Evolutionary conservation across 352 stramenopile species (phyloP).

Genomic region (Phytophthora crassamura): DNA sequence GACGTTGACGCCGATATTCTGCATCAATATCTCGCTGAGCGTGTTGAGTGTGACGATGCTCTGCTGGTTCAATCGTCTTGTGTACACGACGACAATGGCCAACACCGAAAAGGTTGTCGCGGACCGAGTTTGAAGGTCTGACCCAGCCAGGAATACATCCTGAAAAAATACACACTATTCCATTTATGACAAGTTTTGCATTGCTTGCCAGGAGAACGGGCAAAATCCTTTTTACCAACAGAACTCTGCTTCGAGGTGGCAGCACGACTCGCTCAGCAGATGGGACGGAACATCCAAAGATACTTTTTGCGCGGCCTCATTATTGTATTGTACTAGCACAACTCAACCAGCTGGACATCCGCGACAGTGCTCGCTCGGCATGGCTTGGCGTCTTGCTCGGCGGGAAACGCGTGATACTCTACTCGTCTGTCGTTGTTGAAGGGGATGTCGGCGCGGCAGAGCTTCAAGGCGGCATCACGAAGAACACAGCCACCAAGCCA

Average conservation of each 20-base stretch:
- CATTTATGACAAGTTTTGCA: background rate
- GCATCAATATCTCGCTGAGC: constrained; percentile 67
- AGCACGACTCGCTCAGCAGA: no score
- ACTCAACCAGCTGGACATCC: no score
- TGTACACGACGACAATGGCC: constrained; percentile 43
- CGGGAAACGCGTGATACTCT: background rate
- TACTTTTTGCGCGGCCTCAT: no score
- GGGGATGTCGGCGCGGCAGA: constrained; percentile 13
- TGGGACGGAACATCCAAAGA: constrained; percentile 30
- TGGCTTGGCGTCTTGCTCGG: background rate
- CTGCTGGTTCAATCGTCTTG: constrained; percentile 68
- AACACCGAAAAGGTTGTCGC: constrained; percentile 43
- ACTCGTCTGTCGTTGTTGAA: constrained; percentile 1
- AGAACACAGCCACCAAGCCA: constrained; percentile 8
- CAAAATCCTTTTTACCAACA: no score
- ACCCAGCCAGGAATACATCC: background rate
- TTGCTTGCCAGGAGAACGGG: no score
- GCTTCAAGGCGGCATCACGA: background rate
- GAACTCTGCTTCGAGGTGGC: no score
- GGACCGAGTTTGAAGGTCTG: constrained; percentile 8
- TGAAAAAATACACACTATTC: no score
- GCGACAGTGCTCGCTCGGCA: constrained; percentile 1
- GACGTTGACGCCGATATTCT: constrained; percentile 69
- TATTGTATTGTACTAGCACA: no score
- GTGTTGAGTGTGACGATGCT: constrained; percentile 58